Percentiles rank a stretch among this genome's conserved stretches.
Evolutionary conservation across 1,139 yeast species (phyloP).

Genomic region (Kodamaea arcana): DNA sequence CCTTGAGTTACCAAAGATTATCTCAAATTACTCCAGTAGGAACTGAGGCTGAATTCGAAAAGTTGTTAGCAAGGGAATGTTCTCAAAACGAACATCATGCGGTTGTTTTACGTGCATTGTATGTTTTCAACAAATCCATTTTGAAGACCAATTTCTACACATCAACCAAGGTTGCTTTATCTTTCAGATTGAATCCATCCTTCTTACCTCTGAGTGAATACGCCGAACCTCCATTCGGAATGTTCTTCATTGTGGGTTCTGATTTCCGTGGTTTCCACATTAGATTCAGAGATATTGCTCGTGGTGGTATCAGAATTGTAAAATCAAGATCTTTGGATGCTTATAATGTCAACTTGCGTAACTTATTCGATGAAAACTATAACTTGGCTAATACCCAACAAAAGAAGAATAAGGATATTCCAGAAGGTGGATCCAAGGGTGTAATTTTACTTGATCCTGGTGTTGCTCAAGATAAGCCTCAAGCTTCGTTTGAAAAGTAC

Average conservation of each 20-base stretch:
- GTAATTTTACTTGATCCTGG: slow-evolving; percentile 83
- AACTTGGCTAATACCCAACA: slow-evolving; percentile 96
- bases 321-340: slow-evolving; percentile 83
- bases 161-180: slow-evolving; percentile 90
- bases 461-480: slow-evolving; percentile 76
- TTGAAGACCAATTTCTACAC: slow-evolving; percentile 92
- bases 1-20: slow-evolving; percentile 85
- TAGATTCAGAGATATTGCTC: slow-evolving; percentile 93
- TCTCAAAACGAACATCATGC: slow-evolving; percentile 80
- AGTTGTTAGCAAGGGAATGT: slow-evolving; percentile 63
- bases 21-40: slow-evolving; percentile 73
- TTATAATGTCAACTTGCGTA: slow-evolving; percentile 79
- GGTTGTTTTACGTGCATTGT: slow-evolving; percentile 76
- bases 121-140: slow-evolving; percentile 78
- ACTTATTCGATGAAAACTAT: slow-evolving; percentile 93
- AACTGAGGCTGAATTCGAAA: slow-evolving; percentile 70
- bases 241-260: slow-evolving; percentile 93
- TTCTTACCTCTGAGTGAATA: slow-evolving; percentile 83
- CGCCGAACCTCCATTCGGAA: slow-evolving; percentile 89
- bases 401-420: slow-evolving; percentile 94
- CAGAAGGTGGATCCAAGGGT: slow-evolving; percentile 99
- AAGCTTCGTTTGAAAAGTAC: slow-evolving; percentile 86
- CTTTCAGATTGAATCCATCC: slow-evolving; percentile 84
- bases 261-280: slow-evolving; percentile 98
- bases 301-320: slow-evolving; percentile 98